These are phyloP conservation scores for Cladosporium halotolerans DNA, from an alignment of 2,329 filamentous ascomycete species.

Conservation along the genomic window DNA sequence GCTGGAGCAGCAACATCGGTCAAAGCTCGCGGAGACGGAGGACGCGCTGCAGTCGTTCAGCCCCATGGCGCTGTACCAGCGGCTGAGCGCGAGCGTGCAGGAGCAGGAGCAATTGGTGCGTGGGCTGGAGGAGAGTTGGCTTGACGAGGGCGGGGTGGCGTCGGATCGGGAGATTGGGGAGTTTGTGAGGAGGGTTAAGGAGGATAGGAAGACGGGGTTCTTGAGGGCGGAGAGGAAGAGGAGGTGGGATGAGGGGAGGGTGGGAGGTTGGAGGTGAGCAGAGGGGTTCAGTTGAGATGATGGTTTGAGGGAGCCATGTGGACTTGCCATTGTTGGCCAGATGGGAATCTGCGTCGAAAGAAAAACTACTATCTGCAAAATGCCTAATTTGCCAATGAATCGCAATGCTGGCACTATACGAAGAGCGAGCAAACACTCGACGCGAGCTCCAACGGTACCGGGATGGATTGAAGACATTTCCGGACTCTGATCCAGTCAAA, in stretches of 20 bases:
- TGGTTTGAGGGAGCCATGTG: too few relatives aligned
- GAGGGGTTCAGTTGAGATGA: not conserved
- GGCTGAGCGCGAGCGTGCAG: constrained; percentile 65
- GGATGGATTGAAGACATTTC: too few relatives aligned
- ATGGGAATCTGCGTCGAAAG: too few relatives aligned
- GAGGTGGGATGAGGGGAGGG: constrained; percentile 91
- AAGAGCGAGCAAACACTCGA: too few relatives aligned
- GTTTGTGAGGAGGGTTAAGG: constrained; percentile 75
- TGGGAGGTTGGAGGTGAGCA: constrained; percentile 81
- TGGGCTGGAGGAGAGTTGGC: constrained; percentile 86
- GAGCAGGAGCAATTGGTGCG: constrained; percentile 78
- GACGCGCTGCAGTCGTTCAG: constrained; percentile 76
- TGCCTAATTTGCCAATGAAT: too few relatives aligned
- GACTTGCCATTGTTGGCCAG: too few relatives aligned
- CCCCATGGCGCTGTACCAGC: constrained; percentile 78
- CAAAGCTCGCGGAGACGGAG: constrained; percentile 86
- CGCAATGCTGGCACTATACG: too few relatives aligned
- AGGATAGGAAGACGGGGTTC: constrained; percentile 72
- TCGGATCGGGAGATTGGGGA: constrained; percentile 78
- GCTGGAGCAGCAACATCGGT: constrained; percentile 85
- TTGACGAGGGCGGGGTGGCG: constrained; percentile 59
- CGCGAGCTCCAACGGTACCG: too few relatives aligned
- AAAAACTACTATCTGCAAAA: too few relatives aligned
- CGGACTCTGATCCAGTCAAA: too few relatives aligned
- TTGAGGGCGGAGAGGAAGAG: constrained; percentile 79